Conservation (phyloP, 73 alveolate genomes). For the Tetrahymena elliotti region DNA sequence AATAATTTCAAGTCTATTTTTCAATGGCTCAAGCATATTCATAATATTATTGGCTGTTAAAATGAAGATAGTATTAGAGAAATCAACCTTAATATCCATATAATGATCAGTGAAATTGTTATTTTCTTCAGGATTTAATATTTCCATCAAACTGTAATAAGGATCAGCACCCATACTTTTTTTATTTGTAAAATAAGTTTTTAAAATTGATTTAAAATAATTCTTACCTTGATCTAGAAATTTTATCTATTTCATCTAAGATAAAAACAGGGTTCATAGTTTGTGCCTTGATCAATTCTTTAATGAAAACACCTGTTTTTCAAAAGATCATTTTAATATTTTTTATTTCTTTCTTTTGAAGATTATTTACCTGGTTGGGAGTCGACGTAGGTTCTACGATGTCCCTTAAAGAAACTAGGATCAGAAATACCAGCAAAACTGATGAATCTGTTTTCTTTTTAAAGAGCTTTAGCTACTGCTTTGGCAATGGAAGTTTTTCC, state of each 20-base stretch:
- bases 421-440: slow-evolving; percentile 78
- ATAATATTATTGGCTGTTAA: slow-evolving; percentile 67
- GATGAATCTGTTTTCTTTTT: slow-evolving; percentile 60
- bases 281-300: slow-evolving; percentile 55
- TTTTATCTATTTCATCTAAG: slow-evolving; percentile 76
- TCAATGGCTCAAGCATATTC: slow-evolving; percentile 69
- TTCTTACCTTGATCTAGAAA: slow-evolving; percentile 22
- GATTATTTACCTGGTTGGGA: slow-evolving; percentile 69
- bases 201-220: slow-evolving; percentile 1
- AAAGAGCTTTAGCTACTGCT: slow-evolving; percentile 59
- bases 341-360: neutral
- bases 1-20: slow-evolving; percentile 70
- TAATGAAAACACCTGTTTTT: slow-evolving; percentile 45
- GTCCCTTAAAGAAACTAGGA: slow-evolving; percentile 69
- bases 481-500: slow-evolving; percentile 78
- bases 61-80: slow-evolving; percentile 63
- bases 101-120: slow-evolving; percentile 62
- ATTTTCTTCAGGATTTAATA: slow-evolving; percentile 67
- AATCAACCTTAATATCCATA: slow-evolving; percentile 67
- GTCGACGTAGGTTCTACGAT: slow-evolving; percentile 75
- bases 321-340: neutral
- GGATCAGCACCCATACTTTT: slow-evolving; percentile 40
- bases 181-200: slow-evolving; percentile 28
- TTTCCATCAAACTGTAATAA: slow-evolving; percentile 54
- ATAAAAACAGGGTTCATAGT: slow-evolving; percentile 68